These are phyloP conservation scores for Petunia secreta DNA, from an alignment of 257 asterid species.

Conservation along the genomic window DNA sequence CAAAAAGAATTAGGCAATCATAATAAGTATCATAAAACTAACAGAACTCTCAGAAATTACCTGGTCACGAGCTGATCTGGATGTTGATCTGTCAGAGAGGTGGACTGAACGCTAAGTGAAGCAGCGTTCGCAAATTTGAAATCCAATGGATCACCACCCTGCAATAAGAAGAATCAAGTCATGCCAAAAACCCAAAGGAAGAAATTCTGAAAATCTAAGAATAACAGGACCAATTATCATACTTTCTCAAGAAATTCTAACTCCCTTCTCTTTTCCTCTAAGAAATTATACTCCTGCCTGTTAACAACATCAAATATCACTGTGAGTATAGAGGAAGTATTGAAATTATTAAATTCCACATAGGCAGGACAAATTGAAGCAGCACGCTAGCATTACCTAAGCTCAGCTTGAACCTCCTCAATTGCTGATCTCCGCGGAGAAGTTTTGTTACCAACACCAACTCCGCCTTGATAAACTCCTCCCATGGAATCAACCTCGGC, in stretches of 20 bases:
- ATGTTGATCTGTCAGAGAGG: slow-evolving; percentile 70
- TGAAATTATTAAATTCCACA: background rate
- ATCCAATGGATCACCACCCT: slow-evolving; percentile 93
- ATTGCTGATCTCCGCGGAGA: slow-evolving; percentile 66
- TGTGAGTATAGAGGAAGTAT: slow-evolving; percentile 21
- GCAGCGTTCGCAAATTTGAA: slow-evolving; percentile 60
- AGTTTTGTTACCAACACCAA: slow-evolving; percentile 63
- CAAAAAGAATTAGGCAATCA: slow-evolving; percentile 37
- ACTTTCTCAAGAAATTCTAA: slow-evolving; percentile 88
- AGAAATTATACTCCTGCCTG: slow-evolving; percentile 86
- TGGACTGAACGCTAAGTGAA: slow-evolving; percentile 78
- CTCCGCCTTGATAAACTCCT: slow-evolving; percentile 80
- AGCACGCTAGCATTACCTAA: slow-evolving; percentile 59
- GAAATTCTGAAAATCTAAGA: slow-evolving; percentile 30
- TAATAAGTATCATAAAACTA: slow-evolving; percentile 21
- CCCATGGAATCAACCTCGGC: slow-evolving; percentile 96
- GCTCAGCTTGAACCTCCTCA: slow-evolving; percentile 79
- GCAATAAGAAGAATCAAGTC: slow-evolving; percentile 38
- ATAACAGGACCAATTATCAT: slow-evolving; percentile 40
- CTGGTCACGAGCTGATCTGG: slow-evolving; percentile 66
- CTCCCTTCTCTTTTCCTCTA: slow-evolving; percentile 74
- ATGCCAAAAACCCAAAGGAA: slow-evolving; percentile 31
- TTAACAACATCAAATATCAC: slow-evolving; percentile 36
- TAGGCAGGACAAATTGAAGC: slow-evolving; percentile 30
- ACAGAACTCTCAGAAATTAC: slow-evolving; percentile 40